Evolutionary conservation across 2,329 filamentous ascomycete species (phyloP).

Genomic region (Rhytidhysteron rufulum): DNA sequence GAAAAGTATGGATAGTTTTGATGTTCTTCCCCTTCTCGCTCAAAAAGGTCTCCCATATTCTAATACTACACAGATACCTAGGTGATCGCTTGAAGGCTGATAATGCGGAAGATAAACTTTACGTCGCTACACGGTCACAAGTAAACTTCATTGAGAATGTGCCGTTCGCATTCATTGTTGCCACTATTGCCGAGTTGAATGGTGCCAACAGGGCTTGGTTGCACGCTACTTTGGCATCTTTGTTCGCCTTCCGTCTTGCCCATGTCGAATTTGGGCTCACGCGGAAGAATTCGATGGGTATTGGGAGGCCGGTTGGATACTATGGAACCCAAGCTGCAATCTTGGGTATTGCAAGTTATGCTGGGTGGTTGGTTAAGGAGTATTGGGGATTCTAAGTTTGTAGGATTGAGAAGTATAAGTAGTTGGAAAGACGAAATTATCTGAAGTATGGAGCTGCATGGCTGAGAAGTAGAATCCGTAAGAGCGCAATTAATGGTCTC

Average conservation of each 20-base stretch:
- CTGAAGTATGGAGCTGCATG: no score
- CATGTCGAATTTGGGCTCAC: conserved; percentile 40
- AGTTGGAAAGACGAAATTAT: no score
- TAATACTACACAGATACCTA: background rate
- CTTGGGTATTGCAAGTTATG: conserved; percentile 23
- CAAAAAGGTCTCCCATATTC: background rate
- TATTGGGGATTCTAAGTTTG: conserved; percentile 8
- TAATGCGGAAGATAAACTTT: conserved; percentile 24
- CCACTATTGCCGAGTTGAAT: conserved; percentile 43
- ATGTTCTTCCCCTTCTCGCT: conserved; percentile 5
- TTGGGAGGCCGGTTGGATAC: conserved; percentile 24
- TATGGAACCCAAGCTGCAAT: conserved; percentile 29
- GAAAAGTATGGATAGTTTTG: conserved; percentile 28
- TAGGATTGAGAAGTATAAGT: no score
- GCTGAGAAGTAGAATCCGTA: no score
- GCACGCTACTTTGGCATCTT: conserved; percentile 34
- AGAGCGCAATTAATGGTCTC: no score
- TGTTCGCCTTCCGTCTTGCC: conserved; percentile 37
- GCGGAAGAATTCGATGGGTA: conserved; percentile 15
- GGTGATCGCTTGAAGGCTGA: background rate
- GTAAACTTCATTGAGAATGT: conserved; percentile 45
- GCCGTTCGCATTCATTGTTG: conserved; percentile 36
- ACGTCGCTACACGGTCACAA: conserved; percentile 34
- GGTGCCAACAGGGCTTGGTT: conserved; percentile 37
- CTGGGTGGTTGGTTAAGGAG: conserved; percentile 27